These are phyloP conservation scores for Biscutella auriculata DNA, from an alignment of 441 rosid genomes.

Conservation along the genomic window DNA sequence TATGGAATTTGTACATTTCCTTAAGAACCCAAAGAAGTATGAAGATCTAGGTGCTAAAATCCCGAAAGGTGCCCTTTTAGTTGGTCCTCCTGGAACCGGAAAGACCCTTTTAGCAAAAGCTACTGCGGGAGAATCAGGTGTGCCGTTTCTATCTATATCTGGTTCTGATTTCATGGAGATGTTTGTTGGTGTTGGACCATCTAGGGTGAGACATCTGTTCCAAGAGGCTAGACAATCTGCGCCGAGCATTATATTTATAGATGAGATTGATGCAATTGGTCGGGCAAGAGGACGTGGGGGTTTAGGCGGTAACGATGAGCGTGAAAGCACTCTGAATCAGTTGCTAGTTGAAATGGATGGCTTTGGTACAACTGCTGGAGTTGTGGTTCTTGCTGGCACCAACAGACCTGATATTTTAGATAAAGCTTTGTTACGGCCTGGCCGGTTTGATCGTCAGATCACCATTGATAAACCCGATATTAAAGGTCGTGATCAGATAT, in stretches of 20 bases:
- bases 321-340: slow-evolving; percentile 66
- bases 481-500: slow-evolving; percentile 69
- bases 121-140: slow-evolving; percentile 70
- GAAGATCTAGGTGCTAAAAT: slow-evolving; percentile 67
- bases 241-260: slow-evolving; percentile 62
- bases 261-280: slow-evolving; percentile 75
- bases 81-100: slow-evolving; percentile 74
- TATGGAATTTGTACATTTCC: slow-evolving; percentile 74
- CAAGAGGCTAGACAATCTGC: slow-evolving; percentile 66
- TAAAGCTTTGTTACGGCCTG: slow-evolving; percentile 61
- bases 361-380: slow-evolving; percentile 63
- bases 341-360: slow-evolving; percentile 71
- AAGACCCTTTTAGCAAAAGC: slow-evolving; percentile 78
- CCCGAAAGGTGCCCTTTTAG: slow-evolving; percentile 65
- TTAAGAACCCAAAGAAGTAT: slow-evolving; percentile 62
- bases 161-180: slow-evolving; percentile 83
- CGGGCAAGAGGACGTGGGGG: slow-evolving; percentile 78
- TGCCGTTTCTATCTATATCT: slow-evolving; percentile 61
- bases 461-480: slow-evolving; percentile 68
- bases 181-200: slow-evolving; percentile 82
- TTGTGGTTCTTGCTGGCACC: slow-evolving; percentile 71
- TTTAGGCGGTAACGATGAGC: slow-evolving; percentile 59
- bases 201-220: slow-evolving; percentile 66
- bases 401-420: slow-evolving; percentile 75
- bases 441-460: slow-evolving; percentile 66